Evolutionary conservation across 805 yeast species (phyloP), one percentile per base, ranked within the genome.

Genomic region (Ogataea pignaliae): DNA sequence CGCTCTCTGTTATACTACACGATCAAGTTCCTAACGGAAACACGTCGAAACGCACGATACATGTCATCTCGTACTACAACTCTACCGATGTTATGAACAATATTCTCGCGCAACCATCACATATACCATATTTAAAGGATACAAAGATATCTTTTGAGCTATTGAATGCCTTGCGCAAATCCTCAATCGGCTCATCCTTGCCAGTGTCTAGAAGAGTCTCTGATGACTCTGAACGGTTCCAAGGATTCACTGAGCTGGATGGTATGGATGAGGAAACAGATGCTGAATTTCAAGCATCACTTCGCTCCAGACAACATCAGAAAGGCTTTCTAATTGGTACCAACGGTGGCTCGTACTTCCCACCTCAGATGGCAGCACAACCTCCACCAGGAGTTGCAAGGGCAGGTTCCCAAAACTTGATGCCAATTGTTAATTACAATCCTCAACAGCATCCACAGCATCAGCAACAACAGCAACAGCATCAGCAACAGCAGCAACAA

Each of bases 11-110:
- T 21, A 74, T 80, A n/a, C 63, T 84, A 13, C 62, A 64, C 17
- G 45, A 47, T 15, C 46, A 46, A 10, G 42, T 46, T 2, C 3
- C 34, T 10, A 64, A 65, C 16, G 41, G 44, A 5, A 28, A 37
- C 44, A 17, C 14, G 26, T 9, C 34, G n/a, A 50, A 47, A 10
- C 76, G 73, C 53, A 77, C 85, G 3, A 66, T 82, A 38, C 97
- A 91, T 57, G 64, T 90, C 44, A 79, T 90, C 3, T 80, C 90
- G 9, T 90, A 90, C 63, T 90, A 88, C 59, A 69, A 76, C 29
- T 83, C 88, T 0, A 78, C 78, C 16, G 96, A 90, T 60, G 93
- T 88, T 3, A 57, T 78, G 41, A 66, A 69, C 30, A 81, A 82
- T 5, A 68, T 66, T 34, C 66, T 89, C 37, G 55, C 63, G 0